phyloP scores from a whole-genome alignment of 371 early-diverging fungal species.

The Gilbertella persicaria region DNA sequence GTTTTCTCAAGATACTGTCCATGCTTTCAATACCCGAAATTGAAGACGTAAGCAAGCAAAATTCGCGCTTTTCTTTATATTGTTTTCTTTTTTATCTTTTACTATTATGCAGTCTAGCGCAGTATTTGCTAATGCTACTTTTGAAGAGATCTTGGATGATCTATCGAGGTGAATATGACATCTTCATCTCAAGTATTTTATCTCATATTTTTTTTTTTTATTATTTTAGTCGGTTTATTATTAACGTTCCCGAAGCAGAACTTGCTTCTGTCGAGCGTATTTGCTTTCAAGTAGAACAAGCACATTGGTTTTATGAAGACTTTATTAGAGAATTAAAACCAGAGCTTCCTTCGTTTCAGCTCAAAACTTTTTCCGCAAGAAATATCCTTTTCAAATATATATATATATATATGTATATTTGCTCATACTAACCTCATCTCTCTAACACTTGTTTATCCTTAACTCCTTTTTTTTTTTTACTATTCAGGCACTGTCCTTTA shows the following conservation, averaged over 20 bases:
- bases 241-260: conserved; percentile 95
- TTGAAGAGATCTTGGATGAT: conserved; percentile 84
- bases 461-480: conserved; percentile 29
- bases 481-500: conserved; percentile 89
- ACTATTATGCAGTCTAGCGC: conserved; percentile 35
- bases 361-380: conserved; percentile 82
- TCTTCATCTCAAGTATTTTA: background rate
- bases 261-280: conserved; percentile 88
- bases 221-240: conserved; percentile 88
- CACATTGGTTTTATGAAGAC: conserved; percentile 99
- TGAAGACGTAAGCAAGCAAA: background rate
- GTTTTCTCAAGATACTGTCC: too few relatives aligned
- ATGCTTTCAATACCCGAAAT: too few relatives aligned
- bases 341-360: conserved; percentile 73
- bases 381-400: conserved; percentile 54
- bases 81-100: background rate
- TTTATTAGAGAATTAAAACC: conserved; percentile 88
- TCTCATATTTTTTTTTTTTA: background rate
- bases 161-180: conserved; percentile 65
- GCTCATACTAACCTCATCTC: conserved; percentile 4
- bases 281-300: conserved; percentile 99
- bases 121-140: conserved; percentile 68
- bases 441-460: conserved; percentile 19
- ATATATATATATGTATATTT: background rate
- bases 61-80: background rate